Base-by-base conservation (phyloP, 108 stramenopile genomes). In the Nitzschia inconspicua region DNA sequence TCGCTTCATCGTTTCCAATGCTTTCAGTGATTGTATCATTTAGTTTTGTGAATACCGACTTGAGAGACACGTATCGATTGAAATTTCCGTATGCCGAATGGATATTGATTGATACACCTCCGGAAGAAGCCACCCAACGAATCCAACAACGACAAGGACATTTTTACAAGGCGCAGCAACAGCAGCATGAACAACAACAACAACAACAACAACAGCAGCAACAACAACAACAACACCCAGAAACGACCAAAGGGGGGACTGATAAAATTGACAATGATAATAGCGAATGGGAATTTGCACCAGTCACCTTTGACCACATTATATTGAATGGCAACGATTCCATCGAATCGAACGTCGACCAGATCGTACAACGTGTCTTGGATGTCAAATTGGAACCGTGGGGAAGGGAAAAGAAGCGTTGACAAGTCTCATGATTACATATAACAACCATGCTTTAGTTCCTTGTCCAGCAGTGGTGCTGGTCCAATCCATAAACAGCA, bases 1-100 rank as follows among this genome's bases (percentile, higher is more conserved):
- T n/a, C n/a, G n/a, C n/a, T n/a, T n/a, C n/a, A n/a, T n/a, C n/a
- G n/a, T n/a, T n/a, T n/a, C n/a, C n/a, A n/a, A n/a, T n/a, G n/a
- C 16, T 65, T 0, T 32, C 27, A 0, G 41, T 65, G 3, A 61
- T 83, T 0, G 37, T 86, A 22, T 71, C 73, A 1, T 86, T 86
- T 43, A 80, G 78, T 26, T 86, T 86, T 66, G 85, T 83, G 23
- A 86, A 86, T 53, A 78, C 69, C 8, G 85, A 86, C 48, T 35
- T 83, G 49, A 48, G 85, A 32, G 66, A 72, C 9, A 66, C 53
- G 23, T 86, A 75, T 59, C 50, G 64, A 26, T 36, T 53, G 18
- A 36, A 63, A 53, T 86, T 83, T 70, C 82, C 85, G 1, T 16
- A 52, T 53, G 73, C 81, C 5, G 26, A 52, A 28, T 86, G 85